Base-by-base conservation (phyloP, 176 grass and related monocot species). In the Puya raimondii region DNA sequence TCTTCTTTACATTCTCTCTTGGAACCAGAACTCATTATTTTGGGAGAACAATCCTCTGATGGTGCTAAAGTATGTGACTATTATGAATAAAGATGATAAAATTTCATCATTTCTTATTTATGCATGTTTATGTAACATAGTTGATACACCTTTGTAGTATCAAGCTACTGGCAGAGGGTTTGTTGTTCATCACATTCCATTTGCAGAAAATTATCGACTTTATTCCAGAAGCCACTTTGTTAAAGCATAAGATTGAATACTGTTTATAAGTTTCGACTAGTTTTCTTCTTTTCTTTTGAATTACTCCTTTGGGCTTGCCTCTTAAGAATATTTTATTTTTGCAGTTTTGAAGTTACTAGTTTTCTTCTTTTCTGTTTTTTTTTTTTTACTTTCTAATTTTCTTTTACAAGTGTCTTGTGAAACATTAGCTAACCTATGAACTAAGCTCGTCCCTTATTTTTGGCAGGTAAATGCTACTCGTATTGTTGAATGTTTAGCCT, bases 221-320 rank as follows among this genome's bases (percentile, higher is more conserved):
- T 96, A 89, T 80, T 91, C 92, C 68, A 81, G 92, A 75, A 96
- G 92, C 70, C 92, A 96, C 76, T 96, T 96, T 85, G 92, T 96
- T 12, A 96, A 96, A 84, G 92, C 88, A 88, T 96, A 87, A 84
- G 85, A 75, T 49, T 11, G 47, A 42, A 42, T 42, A 42, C 0
- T 69, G 12, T 23, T 63, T 15, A 25, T 49, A 9, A 3, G 9
- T 17, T 29, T 52, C 21, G 50, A 49, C 47, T 72, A 64, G 2
- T 15, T 48, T n/a, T n/a, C n/a, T 77, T 16, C 9, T 59, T 76
- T 64, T 20, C 14, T 25, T 61, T 29, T 70, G 9, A 7, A 51
- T 21, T 71, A 50, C 10, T 59, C 7, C 20, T 51, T 9, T 17
- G n/a, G 0, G 49, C 65, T 71, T 49, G 66, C n/a, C 29, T 69